Evolutionary conservation across 148 eudicot species (phyloP), one percentile per base, ranked within the genome.

Genomic region (Rhododendron henanense): DNA sequence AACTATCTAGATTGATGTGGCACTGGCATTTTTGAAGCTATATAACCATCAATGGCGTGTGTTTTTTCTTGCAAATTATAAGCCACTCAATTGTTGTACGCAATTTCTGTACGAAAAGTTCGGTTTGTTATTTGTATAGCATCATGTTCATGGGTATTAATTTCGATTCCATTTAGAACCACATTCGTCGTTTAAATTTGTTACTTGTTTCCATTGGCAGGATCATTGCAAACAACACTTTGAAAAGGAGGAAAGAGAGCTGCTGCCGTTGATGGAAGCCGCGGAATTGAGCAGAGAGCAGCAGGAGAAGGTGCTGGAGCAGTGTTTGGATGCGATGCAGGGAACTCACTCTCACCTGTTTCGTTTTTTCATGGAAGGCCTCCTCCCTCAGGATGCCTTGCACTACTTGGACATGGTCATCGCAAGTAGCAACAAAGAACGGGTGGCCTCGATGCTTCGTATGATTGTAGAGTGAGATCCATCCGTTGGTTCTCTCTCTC

Each of bases 291-390:
- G 91, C 53, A 87, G 83, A 88, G 87, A 82, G 28, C 92, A 94
- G 87, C 93, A 92, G 51, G 91, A 82, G 87, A 93, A 87, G 84
- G 88, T 91, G 78, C 33, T 96, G 85, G 91, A 91, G 74, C 94
- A 93, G 86, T 93, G 94, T 85, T 87, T 93, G 83, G 92, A 89
- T 85, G 89, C 87, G 86, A 96, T 96, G 99, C 92, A 91, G 67
- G 95, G 88, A 55, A 95, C 99, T 0, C 99, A 96, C 86, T 92
- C 99, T 28, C 92, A 90, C 88, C 87, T 93, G 79, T 94, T 96
- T 75, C 89, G 87, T 67, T 96, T 96, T 78, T 93, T 96, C 82
- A 88, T 93, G 65, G 94, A 96, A 85, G 99, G 98, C 59, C 91
- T 96, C 41, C 90, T 81, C 81, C 98, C 99, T 65, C 93, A 84